Evolutionary conservation across 768 basidiomycete species (phyloP).

Genomic region (Collybiopsis confluens): DNA sequence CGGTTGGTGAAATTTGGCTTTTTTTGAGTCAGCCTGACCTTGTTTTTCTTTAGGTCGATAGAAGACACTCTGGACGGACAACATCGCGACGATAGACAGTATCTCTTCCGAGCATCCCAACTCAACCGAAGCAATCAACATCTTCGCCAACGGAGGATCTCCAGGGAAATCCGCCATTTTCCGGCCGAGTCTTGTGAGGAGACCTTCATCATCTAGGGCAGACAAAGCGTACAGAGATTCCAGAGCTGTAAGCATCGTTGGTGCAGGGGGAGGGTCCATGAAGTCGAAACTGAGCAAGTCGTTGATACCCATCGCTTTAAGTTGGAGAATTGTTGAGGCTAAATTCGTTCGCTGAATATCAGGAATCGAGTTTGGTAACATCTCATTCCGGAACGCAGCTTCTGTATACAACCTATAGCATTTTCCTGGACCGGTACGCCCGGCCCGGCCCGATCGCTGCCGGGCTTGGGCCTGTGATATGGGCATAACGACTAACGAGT

Average conservation of each 20-base stretch:
- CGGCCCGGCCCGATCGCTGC: constrained; percentile 93
- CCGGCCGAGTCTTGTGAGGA: constrained; percentile 88
- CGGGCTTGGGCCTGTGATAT: constrained; percentile 98
- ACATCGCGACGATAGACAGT: constrained; percentile 94
- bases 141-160: constrained; percentile 94
- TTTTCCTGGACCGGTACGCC: constrained; percentile 96
- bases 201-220: constrained; percentile 93
- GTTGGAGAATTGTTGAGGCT: constrained; percentile 85
- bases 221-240: constrained; percentile 94
- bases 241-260: constrained; percentile 93
- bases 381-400: constrained; percentile 97
- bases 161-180: constrained; percentile 99
- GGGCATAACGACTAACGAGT: constrained; percentile 96
- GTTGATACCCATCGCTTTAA: constrained; percentile 99
- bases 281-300: constrained; percentile 97
- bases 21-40: constrained; percentile 98
- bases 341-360: constrained; percentile 97
- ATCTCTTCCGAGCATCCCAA: constrained; percentile 98
- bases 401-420: constrained; percentile 98
- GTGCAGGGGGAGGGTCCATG: constrained; percentile 98
- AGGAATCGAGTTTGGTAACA: constrained; percentile 95
- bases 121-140: constrained; percentile 97
- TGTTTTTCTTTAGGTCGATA: constrained; percentile 99
- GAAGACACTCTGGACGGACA: constrained; percentile 94
- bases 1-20: constrained; percentile 98